A percentile compares a stretch with the other conserved stretches of the same genome.
Evolutionary conservation across 1,139 yeast species (phyloP).

Genomic region (Candida dubliniensis): DNA sequence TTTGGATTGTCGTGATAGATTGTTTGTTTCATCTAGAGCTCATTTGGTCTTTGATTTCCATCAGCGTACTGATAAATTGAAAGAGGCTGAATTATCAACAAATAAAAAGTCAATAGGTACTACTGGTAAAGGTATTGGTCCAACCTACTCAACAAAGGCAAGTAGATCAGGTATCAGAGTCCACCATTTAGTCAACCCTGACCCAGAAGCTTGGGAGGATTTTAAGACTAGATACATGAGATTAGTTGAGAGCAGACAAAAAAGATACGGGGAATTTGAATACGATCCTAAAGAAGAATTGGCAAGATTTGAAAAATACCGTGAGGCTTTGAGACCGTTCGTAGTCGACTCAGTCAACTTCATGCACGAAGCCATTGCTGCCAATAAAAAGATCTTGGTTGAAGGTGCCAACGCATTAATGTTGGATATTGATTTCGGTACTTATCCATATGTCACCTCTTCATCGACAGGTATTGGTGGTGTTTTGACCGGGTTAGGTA

Average conservation of each 20-base stretch:
- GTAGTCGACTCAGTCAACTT: constrained; percentile 91
- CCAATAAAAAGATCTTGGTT: constrained; percentile 81
- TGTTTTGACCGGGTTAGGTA: constrained; percentile 93
- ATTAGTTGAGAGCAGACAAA: constrained; percentile 73
- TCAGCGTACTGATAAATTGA: constrained; percentile 91
- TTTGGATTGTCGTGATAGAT: constrained; percentile 72
- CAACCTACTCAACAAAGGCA: constrained; percentile 95
- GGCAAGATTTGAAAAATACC: constrained; percentile 69
- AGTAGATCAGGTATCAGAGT: constrained; percentile 96
- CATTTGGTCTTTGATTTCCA: constrained; percentile 97
- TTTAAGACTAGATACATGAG: constrained; percentile 78
- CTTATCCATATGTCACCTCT: constrained; percentile 96
- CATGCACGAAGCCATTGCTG: constrained; percentile 79
- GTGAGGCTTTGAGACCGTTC: constrained; percentile 77
- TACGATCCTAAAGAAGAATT: constrained; percentile 83
- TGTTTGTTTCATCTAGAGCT: constrained; percentile 89
- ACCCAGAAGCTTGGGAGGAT: constrained; percentile 91
- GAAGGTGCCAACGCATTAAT: constrained; percentile 99
- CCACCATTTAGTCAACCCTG: constrained; percentile 89
- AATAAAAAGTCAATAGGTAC: constrained; percentile 95
- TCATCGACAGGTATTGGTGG: constrained; percentile 97
- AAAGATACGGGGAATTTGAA: constrained; percentile 91
- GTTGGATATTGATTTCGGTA: constrained; percentile 97
- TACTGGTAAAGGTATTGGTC: constrained; percentile 99
- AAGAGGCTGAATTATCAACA: constrained; percentile 86